These are phyloP conservation scores for Nicotiana attenuata DNA, from an alignment of 257 asterid genomes.

Conservation along the genomic window DNA sequence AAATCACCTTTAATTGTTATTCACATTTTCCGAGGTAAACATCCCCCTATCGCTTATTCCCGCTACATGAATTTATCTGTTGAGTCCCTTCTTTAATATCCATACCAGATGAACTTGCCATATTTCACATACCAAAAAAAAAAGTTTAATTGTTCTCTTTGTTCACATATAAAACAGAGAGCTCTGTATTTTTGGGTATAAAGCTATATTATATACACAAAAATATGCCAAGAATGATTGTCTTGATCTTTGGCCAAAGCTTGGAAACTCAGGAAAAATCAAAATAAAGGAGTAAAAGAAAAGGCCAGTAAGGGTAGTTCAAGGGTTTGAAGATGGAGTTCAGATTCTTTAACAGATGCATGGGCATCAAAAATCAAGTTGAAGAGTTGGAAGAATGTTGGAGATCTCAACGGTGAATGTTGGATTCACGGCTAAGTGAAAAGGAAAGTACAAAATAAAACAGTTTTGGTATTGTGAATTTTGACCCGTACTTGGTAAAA, in stretches of 20 bases:
- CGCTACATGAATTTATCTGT: background rate
- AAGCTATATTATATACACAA: background rate
- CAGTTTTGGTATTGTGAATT: no score
- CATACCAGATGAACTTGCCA: constrained; percentile 7
- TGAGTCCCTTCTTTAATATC: background rate
- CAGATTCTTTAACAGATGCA: constrained; percentile 6
- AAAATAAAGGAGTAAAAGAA: background rate
- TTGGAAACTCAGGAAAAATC: background rate
- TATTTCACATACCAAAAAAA: background rate
- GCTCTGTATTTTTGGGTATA: no score
- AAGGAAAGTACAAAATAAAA: no score
- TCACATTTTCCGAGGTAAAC: no score
- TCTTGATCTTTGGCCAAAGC: background rate
- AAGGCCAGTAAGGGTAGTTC: background rate
- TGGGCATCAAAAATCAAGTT: constrained; percentile 6
- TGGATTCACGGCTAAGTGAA: no score
- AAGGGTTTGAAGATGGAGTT: background rate
- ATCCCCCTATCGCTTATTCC: background rate
- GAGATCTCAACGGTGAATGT: no score
- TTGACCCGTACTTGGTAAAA: no score
- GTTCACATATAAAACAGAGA: background rate
- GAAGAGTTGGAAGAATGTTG: background rate
- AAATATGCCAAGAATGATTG: background rate
- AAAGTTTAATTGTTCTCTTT: no score
- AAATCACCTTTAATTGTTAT: no score